A percentile compares a stretch with the other conserved stretches of the same genome.
phyloP scores from a whole-genome alignment of 2,329 filamentous ascomycete genomes.

The Colletotrichum euphorbiae region DNA sequence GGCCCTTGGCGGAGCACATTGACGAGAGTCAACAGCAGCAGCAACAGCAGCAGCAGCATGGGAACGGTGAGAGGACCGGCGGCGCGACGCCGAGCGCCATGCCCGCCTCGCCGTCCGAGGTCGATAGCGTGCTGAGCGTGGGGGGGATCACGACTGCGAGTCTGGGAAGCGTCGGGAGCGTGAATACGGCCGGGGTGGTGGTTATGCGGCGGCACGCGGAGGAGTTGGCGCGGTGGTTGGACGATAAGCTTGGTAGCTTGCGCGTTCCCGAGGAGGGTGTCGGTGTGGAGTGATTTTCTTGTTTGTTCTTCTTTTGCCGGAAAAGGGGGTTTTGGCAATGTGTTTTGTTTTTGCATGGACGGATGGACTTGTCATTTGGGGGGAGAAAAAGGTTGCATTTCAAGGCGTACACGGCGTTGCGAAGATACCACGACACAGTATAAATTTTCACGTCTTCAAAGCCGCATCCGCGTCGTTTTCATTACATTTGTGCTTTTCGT shows the following conservation, averaged over 20 bases:
- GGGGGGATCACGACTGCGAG: conserved; percentile 59
- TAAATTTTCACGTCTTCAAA: conserved; percentile 13
- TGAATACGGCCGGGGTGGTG: conserved; percentile 59
- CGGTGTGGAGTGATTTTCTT: conserved; percentile 47
- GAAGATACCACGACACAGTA: conserved; percentile 38
- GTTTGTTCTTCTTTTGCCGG: neutral
- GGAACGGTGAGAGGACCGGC: conserved; percentile 43
- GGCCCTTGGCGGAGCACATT: conserved; percentile 52
- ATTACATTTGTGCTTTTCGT: neutral
- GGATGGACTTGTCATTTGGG: neutral
- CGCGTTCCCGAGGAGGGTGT: conserved; percentile 65
- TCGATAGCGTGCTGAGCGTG: conserved; percentile 59
- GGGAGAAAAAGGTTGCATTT: neutral
- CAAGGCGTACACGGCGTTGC: conserved; percentile 34
- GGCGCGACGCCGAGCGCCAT: conserved; percentile 44
- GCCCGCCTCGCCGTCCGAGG: conserved; percentile 55
- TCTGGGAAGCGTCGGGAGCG: conserved; percentile 52
- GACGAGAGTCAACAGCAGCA: conserved; percentile 41
- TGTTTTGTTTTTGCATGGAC: neutral
- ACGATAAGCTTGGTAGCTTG: conserved; percentile 68
- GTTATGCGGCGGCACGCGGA: conserved; percentile 67
- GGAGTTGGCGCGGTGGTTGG: conserved; percentile 69
- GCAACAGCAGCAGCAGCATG: conserved; percentile 38
- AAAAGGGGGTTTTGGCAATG: neutral
- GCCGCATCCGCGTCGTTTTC: neutral